Base-by-base conservation (phyloP, 1,139 yeast species). In the Lodderomyces parapsilosis region DNA sequence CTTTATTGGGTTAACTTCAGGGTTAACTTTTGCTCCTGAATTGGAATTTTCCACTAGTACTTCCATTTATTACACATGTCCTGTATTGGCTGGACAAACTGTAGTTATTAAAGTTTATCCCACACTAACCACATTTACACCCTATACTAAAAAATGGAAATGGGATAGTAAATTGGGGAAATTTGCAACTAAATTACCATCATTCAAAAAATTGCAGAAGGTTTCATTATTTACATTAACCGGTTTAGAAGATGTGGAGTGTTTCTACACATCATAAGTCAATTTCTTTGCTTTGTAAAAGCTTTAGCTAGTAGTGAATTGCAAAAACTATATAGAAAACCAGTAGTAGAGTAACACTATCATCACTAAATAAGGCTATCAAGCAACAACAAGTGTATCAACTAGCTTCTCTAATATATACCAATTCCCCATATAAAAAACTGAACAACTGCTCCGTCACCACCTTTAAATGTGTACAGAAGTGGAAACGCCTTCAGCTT, bases 401-500 rank as follows among this genome's bases (percentile, higher is more conserved):
- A n/a, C n/a, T n/a, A n/a, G n/a, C n/a, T n/a, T n/a, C n/a, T n/a
- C n/a, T n/a, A n/a, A n/a, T n/a, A n/a, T n/a, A n/a, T n/a, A n/a
- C n/a, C n/a, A n/a, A n/a, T n/a, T n/a, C n/a, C n/a, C n/a, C n/a
- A n/a, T n/a, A n/a, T n/a, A n/a, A n/a, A n/a, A n/a, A n/a, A n/a
- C n/a, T n/a, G n/a, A n/a, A n/a, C n/a, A n/a, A n/a, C n/a, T n/a
- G n/a, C 25, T n/a, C 9, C 31, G 4, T 14, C 6, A 14, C 6
- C 18, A 28, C 18, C 15, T 28, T 41, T 47, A 47, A 38, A 47
- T 36, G 40, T 49, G 52, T 14, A 49, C 49, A 33, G 49, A 45
- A 31, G 48, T 47, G 17, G 81, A 68, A 37, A 79, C 75, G 47
- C 74, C 81, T 49, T 74, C 74, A 39, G 81, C 81, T 45, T 70